Percentiles rank a stretch among this genome's conserved stretches.
phyloP scores from a whole-genome alignment of 345 rosid genomes.

The Gynandropsis gynandra region DNA sequence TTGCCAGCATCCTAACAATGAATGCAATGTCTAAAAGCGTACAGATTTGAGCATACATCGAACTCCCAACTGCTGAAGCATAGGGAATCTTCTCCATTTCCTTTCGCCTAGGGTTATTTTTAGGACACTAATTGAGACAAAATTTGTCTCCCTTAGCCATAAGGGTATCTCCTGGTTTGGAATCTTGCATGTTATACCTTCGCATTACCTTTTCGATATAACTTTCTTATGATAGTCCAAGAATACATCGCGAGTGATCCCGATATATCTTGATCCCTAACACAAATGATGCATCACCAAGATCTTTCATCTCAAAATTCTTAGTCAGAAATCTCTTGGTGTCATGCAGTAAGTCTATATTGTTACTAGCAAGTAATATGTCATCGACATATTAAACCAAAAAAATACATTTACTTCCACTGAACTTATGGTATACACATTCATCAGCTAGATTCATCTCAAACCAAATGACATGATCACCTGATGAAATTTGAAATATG shows the following conservation, averaged over 20 bases:
- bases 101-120: background rate
- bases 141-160: constrained; percentile 10
- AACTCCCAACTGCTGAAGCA: background rate
- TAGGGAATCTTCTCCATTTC: background rate
- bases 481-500: constrained; percentile 8
- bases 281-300: background rate
- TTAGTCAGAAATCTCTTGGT: background rate
- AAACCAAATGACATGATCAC: background rate
- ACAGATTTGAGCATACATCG: constrained; percentile 1
- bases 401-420: constrained; percentile 3
- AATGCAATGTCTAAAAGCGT: background rate
- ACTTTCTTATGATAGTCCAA: background rate
- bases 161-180: background rate
- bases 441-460: background rate
- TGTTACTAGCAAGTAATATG: background rate
- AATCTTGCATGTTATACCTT: background rate
- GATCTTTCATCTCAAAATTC: constrained; percentile 3
- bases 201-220: constrained; percentile 4
- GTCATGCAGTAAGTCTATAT: background rate
- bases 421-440: constrained; percentile 2
- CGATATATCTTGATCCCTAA: background rate
- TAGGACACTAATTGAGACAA: background rate
- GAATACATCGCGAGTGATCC: background rate
- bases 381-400: constrained; percentile 1
- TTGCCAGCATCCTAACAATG: background rate